Evolutionary conservation across 805 yeast species (phyloP), one percentile per base, ranked within the genome.

Genomic region (Sugiyamaella floridensis): DNA sequence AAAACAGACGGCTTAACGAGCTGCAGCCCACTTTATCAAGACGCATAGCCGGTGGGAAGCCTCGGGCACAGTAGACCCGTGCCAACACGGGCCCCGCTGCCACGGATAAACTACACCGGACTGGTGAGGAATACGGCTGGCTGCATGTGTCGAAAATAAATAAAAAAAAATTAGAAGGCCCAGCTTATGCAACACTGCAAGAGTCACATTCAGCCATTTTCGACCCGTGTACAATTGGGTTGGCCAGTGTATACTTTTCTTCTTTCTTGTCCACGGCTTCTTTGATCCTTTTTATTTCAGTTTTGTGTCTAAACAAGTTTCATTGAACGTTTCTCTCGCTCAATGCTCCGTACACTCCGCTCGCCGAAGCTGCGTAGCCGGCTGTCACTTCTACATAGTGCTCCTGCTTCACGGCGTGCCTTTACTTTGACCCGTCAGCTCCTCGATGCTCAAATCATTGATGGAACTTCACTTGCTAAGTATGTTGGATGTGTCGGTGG

Each of bases 401-500:
- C 37, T 10, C 37, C n/a, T 4, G 37, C 37, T 10, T 32, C 37
- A 32, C 37, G 37, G 37, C 37, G 37, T 4, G n/a, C 37, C 37
- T 32, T 32, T 14, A 32, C 37, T 32, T 4, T 32, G 37, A 32
- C 37, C 37, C 37, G 19, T 15, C 22, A n/a, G 15, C 32, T 41
- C 4, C 43, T 43, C 15, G 44, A 52, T 19, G 69, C 67, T 69
- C 75, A 60, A 48, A 44, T 59, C 45, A 79, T 81, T 42, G 83
- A 81, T 62, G 85, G 85, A 34, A 81, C 77, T 59, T 69, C 73
- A 10, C 75, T 78, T 60, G 78, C 79, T 44, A 67, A 69, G 61
- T 60, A 32, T 4, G 37, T 22, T 32, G 37, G n/a, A n/a, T n/a
- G n/a, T n/a, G n/a, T n/a, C n/a, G n/a, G n/a, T n/a, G n/a, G n/a